Conservation (phyloP, 306 rosid species). For the Canavalia ensiformis region DNA sequence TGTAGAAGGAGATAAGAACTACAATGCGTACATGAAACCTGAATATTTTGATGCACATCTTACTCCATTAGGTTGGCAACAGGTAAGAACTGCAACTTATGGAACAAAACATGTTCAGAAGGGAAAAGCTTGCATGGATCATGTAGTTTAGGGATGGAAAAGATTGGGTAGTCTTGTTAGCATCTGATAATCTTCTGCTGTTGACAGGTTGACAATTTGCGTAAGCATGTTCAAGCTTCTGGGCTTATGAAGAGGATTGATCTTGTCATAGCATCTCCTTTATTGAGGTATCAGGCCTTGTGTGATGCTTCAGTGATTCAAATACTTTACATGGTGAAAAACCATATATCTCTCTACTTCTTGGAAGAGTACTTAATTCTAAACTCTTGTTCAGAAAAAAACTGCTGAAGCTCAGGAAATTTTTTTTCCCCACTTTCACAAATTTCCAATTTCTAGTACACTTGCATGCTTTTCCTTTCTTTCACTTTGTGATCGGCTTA, state of each 20-base stretch:
- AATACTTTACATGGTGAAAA: constrained; percentile 8
- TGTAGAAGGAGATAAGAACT: constrained; percentile 77
- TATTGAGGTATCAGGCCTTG: constrained; percentile 46
- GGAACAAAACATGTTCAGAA: constrained; percentile 1
- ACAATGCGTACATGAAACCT: constrained; percentile 60
- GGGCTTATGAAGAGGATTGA: constrained; percentile 50
- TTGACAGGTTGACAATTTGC: constrained; percentile 54
- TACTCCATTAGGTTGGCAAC: constrained; percentile 82
- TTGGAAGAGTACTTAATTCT: background rate
- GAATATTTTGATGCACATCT: constrained; percentile 80
- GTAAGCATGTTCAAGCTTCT: constrained; percentile 47
- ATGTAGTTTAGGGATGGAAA: constrained; percentile 19
- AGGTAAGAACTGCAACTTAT: constrained; percentile 58
- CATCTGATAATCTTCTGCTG: constrained; percentile 21
- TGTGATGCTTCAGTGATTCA: constrained; percentile 1
- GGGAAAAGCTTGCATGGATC: constrained; percentile 27
- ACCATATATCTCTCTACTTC: background rate
- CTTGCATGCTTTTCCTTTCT: background rate
- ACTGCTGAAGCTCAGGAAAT: constrained; percentile 18
- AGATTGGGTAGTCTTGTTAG: constrained; percentile 23
- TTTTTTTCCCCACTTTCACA: background rate
- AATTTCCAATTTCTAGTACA: background rate
- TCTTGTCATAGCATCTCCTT: constrained; percentile 52
- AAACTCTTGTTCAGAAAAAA: background rate
- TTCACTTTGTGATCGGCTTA: background rate